Evolutionary conservation across 176 grass and related monocot genomes (phyloP), one percentile per base, ranked within the genome.

Genomic region (Oryza punctata): DNA sequence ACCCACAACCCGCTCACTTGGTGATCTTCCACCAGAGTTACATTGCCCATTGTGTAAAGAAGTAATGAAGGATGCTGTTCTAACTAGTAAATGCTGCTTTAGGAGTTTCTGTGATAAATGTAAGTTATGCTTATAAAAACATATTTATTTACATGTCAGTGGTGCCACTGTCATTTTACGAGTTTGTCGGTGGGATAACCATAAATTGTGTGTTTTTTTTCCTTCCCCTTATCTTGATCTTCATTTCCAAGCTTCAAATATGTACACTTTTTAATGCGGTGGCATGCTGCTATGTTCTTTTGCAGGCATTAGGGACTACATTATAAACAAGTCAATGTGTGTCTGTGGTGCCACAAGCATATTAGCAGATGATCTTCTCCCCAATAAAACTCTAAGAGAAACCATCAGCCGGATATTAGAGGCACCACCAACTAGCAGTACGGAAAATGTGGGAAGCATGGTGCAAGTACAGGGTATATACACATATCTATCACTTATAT

Each of bases 51-150:
- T 99, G 69, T 99, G 97, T 89, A 99, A 99, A 86, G 91, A 94
- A 87, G 93, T 96, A 68, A 99, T 99, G 93, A 99, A 99, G 88
- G 97, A 99, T 87, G 93, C 97, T 28, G 97, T 99, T 78, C 80
- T 99, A 78, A 96, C 93, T 73, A 99, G 97, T 94, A 99, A 99
- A 87, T 99, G 97, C 73, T 99, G 97, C 78, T 99, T 99, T 91
- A 92, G 84, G 72, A 99, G 97, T 81, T 99, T 99, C 73, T 99
- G 97, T 72, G 97, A 99, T 91, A 91, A 92, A 99, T 99, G 97
- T 98, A 92, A 86, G 90, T 75, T 46, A 14, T 12, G 18, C 64
- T 72, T 81, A 63, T 65, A 15, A 46, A 41, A 28, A 54, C 26
- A 79, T 28, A 69, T 63, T 75, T 2, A 78, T 60, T 52, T 59